Base-by-base conservation (phyloP, 129 eudicot species). In the Kitagawia praeruptora region DNA sequence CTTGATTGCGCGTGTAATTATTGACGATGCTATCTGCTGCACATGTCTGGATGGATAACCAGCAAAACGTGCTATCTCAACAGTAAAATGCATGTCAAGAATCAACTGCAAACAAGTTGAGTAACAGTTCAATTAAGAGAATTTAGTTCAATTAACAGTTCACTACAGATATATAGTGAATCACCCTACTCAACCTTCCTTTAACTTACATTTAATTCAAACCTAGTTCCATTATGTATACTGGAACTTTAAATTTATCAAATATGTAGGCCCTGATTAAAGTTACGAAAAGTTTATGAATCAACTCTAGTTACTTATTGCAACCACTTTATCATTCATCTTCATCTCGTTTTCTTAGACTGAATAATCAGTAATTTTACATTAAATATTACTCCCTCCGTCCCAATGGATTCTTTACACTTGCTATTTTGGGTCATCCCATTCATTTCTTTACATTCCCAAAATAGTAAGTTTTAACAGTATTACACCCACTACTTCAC, bases 71-170 rank as follows among this genome's bases (percentile, higher is more conserved):
- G 99, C 97, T 51, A 96, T 96, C 82, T 96, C 99, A 70, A 92
- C 98, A 67, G 96, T 96, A 81, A 96, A 96, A 84, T 92, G 99
- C 98, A 92, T 92, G 81, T 96, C 99, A 66, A 96, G 92, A 84
- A 92, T 90, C 48, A 92, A 83, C 98, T 96, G 94, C 85, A 81
- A 78, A 31, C 15, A 78, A 23, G 77, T 75, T 56, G 48, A 61
- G 21, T 39, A 75, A 31, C 39, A 53, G 44, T 71, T 71, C 31
- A 75, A 28, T 69, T 23, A 47, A 77, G 54, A 66, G 23, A 34
- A 34, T 34, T 34, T 34, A 34, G 37, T 34, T 34, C 37, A 34
- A 34, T 34, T 34, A 34, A 34, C 37, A 34, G 37, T 34, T 34
- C 37, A 34, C 37, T 34, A 0, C 1, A 34, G 37, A 34, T 34